Base-by-base conservation (phyloP, 352 stramenopile species). In the Phytophthora niederhauseri region DNA sequence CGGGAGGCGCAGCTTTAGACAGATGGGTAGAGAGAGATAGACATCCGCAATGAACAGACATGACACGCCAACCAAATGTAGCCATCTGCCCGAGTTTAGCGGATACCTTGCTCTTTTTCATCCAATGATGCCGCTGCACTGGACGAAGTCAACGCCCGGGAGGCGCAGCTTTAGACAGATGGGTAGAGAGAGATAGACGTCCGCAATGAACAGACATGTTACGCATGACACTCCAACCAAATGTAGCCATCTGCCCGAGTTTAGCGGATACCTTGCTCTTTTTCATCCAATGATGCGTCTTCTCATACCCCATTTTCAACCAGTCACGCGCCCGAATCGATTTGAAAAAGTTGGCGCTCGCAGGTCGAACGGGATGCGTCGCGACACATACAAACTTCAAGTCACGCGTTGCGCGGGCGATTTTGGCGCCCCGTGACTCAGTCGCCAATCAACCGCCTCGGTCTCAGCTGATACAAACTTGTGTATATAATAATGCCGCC, bases 1-100 rank as follows among this genome's bases (percentile, higher is more conserved):
- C 49, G 85, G 30, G 82, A 92, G 71, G 73, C 77, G 64, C 72
- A 86, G 68, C 71, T 89, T 12, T 79, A 81, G 68, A 46, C n/a
- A 61, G 7, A 20, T 11, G 55, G 15, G n/a, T 38, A 58, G 19
- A 51, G 51, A 22, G 9, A 55, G 41, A 41, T 38, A 57, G 6
- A 36, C 50, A 53, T 61, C 53, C 26, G 19, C 53, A 46, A 34
- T 9, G 3, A 6, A 8, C n/a, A 26, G 61, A 61, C 51, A 46
- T 46, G 38, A 46, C 38, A 54, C 14, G 38, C 2, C 19, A 26
- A 54, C 24, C 8, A 38, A n/a, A 59, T 64, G 46, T 70, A 60
- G 22, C 34, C 48, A 61, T 59, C 41, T 41, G 0, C 7, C n/a
- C 6, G 15, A n/a, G 7, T 55, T n/a, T 6, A 26, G 14, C 34